Conservation (phyloP, 495 filamentous ascomycete genomes). For the Neurospora sp. region DNA sequence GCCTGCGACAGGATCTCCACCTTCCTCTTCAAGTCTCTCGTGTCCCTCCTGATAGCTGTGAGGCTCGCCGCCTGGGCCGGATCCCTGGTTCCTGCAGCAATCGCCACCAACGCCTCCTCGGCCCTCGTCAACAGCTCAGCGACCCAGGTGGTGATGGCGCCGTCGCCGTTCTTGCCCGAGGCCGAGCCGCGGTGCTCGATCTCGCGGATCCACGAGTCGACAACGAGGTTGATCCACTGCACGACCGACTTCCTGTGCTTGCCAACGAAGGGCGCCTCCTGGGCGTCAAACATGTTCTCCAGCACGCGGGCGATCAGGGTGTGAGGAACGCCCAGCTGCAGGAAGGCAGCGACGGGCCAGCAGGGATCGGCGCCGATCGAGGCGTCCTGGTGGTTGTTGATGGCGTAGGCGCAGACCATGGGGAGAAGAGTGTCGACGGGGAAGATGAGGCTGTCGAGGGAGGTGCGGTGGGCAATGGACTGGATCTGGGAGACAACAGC, state of each 20-base stretch:
- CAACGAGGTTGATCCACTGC: conserved; percentile 31
- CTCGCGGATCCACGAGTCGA: conserved; percentile 32
- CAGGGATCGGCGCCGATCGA: conserved; percentile 47
- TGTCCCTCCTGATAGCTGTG: conserved; percentile 10
- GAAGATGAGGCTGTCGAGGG: conserved; percentile 64
- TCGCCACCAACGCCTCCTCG: conserved; percentile 24
- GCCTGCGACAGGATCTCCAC: conserved; percentile 14
- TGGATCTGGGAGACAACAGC: conserved; percentile 62
- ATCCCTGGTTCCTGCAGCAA: conserved; percentile 7
- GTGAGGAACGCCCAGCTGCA: conserved; percentile 63
- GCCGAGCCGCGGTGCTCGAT: conserved; percentile 27
- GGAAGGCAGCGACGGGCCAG: conserved; percentile 77
- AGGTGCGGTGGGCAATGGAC: conserved; percentile 66
- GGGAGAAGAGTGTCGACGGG: conserved; percentile 51
- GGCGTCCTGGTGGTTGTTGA: conserved; percentile 58
- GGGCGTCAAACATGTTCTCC: conserved; percentile 72
- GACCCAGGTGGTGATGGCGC: conserved; percentile 29
- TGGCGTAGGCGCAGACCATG: conserved; percentile 66
- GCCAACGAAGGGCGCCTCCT: conserved; percentile 74
- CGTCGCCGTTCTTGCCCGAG: conserved; percentile 21
- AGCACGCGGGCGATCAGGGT: conserved; percentile 67
- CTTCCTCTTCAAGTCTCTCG: conserved; percentile 14
- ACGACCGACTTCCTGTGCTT: conserved; percentile 28
- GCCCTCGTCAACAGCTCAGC: conserved; percentile 30
- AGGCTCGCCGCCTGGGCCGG: conserved; percentile 23